Percentiles rank a stretch among this genome's conserved stretches.
These are phyloP conservation scores for Tephrocybe rancida DNA, from an alignment of 768 basidiomycete genomes.

Conservation along the genomic window DNA sequence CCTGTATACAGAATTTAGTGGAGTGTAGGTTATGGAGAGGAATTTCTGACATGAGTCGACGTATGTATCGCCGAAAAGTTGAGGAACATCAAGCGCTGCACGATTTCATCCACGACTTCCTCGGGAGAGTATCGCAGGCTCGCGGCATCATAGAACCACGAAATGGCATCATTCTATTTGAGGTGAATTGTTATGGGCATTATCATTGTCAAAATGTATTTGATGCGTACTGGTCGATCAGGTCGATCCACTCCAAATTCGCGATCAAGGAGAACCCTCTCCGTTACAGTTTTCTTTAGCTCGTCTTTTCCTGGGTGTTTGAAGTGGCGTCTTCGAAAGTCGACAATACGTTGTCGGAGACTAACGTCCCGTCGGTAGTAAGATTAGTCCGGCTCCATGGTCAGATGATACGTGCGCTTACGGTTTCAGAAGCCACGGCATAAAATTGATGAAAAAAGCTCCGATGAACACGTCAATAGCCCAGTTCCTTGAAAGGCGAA, in stretches of 20 bases:
- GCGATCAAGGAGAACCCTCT: not conserved
- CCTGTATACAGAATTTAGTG: not conserved
- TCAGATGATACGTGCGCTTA: not conserved
- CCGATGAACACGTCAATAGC: not conserved
- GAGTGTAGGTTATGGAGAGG: not conserved
- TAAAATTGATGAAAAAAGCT: slow-evolving; percentile 1
- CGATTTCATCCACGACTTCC: not conserved
- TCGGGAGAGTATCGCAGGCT: not conserved
- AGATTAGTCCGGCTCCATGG: not conserved
- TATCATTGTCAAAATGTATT: not conserved
- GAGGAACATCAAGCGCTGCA: not conserved
- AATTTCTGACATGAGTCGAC: not conserved
- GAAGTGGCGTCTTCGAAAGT: not conserved
- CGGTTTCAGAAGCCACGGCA: slow-evolving; percentile 1
- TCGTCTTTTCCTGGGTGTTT: not conserved
- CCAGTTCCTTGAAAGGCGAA: slow-evolving; percentile 1
- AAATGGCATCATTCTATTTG: not conserved
- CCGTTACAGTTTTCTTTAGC: not conserved
- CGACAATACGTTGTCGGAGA: not conserved
- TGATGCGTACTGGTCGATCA: not conserved
- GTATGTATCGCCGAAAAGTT: slow-evolving; percentile 2
- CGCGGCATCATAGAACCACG: slow-evolving; percentile 1
- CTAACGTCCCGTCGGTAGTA: not conserved
- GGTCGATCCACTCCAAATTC: not conserved
- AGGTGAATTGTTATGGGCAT: too few species aligned